Conservation (phyloP, 306 rosid genomes). For the Benincasa hispida region DNA sequence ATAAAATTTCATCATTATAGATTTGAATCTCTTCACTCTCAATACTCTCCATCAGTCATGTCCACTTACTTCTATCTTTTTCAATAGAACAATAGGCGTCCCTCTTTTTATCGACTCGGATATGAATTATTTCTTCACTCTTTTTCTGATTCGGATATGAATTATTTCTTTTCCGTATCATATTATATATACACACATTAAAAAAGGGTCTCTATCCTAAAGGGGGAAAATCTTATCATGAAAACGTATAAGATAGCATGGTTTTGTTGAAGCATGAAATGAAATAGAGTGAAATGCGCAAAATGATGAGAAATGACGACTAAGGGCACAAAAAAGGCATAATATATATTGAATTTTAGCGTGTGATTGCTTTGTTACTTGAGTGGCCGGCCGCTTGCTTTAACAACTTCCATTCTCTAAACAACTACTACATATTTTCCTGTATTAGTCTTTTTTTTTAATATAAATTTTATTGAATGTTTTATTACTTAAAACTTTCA, state of each 20-base stretch:
- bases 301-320: background rate
- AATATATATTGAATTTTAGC: background rate
- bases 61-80: background rate
- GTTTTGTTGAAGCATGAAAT: background rate
- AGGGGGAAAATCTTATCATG: background rate
- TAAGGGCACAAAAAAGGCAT: background rate
- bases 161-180: background rate
- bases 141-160: background rate
- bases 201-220: background rate
- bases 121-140: background rate
- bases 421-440: background rate
- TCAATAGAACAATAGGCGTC: background rate
- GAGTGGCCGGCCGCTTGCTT: conserved; percentile 2
- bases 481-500: too few relatives aligned
- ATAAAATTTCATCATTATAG: background rate
- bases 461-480: too few relatives aligned
- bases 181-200: background rate
- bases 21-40: background rate
- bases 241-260: background rate
- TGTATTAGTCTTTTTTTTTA: background rate
- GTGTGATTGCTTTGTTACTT: background rate
- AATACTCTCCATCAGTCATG: background rate
- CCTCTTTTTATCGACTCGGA: too few relatives aligned
- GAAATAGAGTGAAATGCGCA: background rate
- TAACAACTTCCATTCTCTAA: background rate